Conservation (phyloP, 768 basidiomycete genomes). For the Lactifluus volemus region DNA sequence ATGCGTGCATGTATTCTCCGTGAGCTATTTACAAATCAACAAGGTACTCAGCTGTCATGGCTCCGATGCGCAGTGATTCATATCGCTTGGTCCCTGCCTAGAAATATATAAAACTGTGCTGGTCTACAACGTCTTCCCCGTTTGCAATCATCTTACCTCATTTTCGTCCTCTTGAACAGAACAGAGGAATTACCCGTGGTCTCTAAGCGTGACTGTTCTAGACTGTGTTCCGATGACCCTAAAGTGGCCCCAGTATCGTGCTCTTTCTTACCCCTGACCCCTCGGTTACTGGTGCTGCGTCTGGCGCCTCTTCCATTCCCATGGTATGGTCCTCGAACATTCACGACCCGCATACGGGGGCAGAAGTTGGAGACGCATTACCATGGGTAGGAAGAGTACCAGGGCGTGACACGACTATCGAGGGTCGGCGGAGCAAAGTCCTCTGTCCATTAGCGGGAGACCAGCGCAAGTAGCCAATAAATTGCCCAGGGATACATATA, state of each 20-base stretch:
- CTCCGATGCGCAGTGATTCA: constrained; percentile 4
- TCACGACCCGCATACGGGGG: constrained; percentile 4
- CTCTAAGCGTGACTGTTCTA: not conserved
- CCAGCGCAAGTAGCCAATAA: not conserved
- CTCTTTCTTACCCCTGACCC: not conserved
- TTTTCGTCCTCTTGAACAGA: not conserved
- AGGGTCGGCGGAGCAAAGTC: not conserved
- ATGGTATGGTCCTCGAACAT: constrained; percentile 34
- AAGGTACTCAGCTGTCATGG: not conserved
- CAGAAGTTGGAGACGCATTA: constrained; percentile 14
- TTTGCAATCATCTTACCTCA: not conserved
- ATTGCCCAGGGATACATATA: not conserved
- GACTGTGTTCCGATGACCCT: not conserved
- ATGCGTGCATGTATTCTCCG: not conserved
- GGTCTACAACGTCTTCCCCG: not conserved
- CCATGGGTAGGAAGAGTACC: constrained; percentile 28
- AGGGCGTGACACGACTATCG: constrained; percentile 14
- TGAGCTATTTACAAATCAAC: not conserved
- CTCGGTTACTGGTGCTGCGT: constrained; percentile 6
- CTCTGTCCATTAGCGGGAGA: not conserved
- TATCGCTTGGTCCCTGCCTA: not conserved
- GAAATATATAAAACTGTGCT: not conserved
- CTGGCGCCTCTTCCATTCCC: constrained; percentile 39
- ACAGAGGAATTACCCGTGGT: not conserved
- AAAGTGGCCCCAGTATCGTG: not conserved